phyloP scores from a whole-genome alignment of 331 rosid species.

The Malus hybrid region DNA sequence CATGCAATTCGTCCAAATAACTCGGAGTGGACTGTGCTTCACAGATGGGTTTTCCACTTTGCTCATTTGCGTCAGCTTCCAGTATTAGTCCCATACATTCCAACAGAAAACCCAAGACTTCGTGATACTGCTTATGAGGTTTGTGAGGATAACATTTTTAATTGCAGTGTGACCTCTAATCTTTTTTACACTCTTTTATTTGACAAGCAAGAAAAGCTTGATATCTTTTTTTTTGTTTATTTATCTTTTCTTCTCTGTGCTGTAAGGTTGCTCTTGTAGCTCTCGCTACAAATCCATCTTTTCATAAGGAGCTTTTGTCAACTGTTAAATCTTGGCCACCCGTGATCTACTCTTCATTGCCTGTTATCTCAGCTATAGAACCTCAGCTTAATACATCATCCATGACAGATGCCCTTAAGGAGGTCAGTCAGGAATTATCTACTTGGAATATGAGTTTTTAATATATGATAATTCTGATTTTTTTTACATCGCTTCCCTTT shows the following conservation, averaged over 20 bases:
- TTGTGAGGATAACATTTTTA: constrained; percentile 21
- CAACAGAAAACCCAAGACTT: constrained; percentile 75
- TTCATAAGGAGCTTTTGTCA: constrained; percentile 71
- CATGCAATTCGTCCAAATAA: constrained; percentile 19
- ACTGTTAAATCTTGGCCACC: constrained; percentile 88
- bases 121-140: constrained; percentile 99
- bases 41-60: constrained; percentile 98
- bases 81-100: constrained; percentile 84
- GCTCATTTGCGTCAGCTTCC: constrained; percentile 99
- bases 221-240: background rate
- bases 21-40: constrained; percentile 17
- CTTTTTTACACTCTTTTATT: background rate
- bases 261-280: constrained; percentile 96
- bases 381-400: constrained; percentile 85
- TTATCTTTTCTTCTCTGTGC: constrained; percentile 15
- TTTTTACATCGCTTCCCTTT: constrained; percentile 14
- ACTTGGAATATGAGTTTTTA: constrained; percentile 4
- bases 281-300: constrained; percentile 78
- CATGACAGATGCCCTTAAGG: constrained; percentile 78
- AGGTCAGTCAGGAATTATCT: constrained; percentile 37
- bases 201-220: constrained; percentile 5
- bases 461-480: constrained; percentile 7
- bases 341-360: constrained; percentile 68
- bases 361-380: constrained; percentile 94
- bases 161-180: background rate